phyloP scores from a whole-genome alignment of 2,329 filamentous ascomycete species.

The Lasiodiplodia theobromae region DNA sequence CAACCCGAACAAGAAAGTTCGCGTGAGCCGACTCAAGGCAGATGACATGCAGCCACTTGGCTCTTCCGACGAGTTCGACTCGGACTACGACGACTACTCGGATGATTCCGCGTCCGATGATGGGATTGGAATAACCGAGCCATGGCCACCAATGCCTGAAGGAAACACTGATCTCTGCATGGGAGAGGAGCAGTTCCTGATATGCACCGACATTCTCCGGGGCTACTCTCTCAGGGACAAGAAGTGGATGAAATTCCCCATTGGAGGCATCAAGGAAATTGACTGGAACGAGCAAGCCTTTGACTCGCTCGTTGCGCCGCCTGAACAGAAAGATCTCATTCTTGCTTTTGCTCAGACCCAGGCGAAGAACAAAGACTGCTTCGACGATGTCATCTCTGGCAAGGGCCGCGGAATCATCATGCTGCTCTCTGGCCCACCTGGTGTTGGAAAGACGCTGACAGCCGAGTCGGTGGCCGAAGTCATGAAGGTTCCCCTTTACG shows the following conservation, averaged over 20 bases:
- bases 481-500: conserved; percentile 59
- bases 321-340: conserved; percentile 43
- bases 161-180: background rate
- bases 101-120: conserved; percentile 12
- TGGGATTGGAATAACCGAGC: background rate
- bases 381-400: conserved; percentile 59
- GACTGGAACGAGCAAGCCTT: conserved; percentile 42
- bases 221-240: conserved; percentile 35
- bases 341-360: conserved; percentile 43
- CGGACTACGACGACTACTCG: conserved; percentile 8
- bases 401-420: conserved; percentile 62
- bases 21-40: conserved; percentile 17
- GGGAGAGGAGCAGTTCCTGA: conserved; percentile 32
- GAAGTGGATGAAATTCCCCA: conserved; percentile 33
- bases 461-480: conserved; percentile 54
- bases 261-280: conserved; percentile 38
- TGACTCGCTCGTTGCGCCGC: conserved; percentile 39
- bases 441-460: conserved; percentile 60
- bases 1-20: conserved; percentile 31
- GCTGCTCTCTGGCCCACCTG: conserved; percentile 59
- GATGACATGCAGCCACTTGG: background rate
- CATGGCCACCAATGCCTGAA: conserved; percentile 1
- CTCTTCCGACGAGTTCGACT: conserved; percentile 6
- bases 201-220: conserved; percentile 31
- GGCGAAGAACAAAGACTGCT: conserved; percentile 37